These are phyloP conservation scores for Rhizopus stolonifer DNA, from an alignment of 371 early-diverging fungal genomes.

Conservation along the genomic window DNA sequence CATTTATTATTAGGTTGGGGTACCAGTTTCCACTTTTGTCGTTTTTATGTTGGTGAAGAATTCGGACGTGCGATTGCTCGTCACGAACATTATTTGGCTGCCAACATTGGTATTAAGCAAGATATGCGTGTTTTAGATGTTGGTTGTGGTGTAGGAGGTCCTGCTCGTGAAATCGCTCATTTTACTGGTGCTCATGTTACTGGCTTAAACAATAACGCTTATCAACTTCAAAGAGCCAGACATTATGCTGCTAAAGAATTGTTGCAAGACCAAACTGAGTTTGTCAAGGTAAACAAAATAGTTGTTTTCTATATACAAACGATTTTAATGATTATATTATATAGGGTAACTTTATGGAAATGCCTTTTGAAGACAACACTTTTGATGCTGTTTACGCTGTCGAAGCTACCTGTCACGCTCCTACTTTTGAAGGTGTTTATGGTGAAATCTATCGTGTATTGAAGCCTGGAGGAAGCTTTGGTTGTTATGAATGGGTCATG, in stretches of 20 bases:
- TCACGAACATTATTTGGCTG: slow-evolving; percentile 88
- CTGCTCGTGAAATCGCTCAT: slow-evolving; percentile 87
- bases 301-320: too few species aligned
- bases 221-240: slow-evolving; percentile 82
- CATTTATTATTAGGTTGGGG: slow-evolving; percentile 63
- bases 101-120: slow-evolving; percentile 66
- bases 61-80: slow-evolving; percentile 84
- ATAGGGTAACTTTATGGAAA: slow-evolving; percentile 89
- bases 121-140: slow-evolving; percentile 81
- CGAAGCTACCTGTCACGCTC: slow-evolving; percentile 92
- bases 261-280: slow-evolving; percentile 60
- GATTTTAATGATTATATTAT: not conserved
- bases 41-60: slow-evolving; percentile 73
- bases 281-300: slow-evolving; percentile 68
- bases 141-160: slow-evolving; percentile 94
- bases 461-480: slow-evolving; percentile 89
- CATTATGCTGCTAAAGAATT: slow-evolving; percentile 70
- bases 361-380: slow-evolving; percentile 79
- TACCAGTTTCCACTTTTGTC: slow-evolving; percentile 87
- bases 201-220: slow-evolving; percentile 94
- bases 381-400: slow-evolving; percentile 91
- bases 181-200: slow-evolving; percentile 88
- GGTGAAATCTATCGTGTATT: slow-evolving; percentile 85
- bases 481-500: slow-evolving; percentile 92
- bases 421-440: slow-evolving; percentile 81